These are phyloP conservation scores for Aulographum hederae DNA, from an alignment of 2,329 filamentous ascomycete genomes.

Conservation along the genomic window DNA sequence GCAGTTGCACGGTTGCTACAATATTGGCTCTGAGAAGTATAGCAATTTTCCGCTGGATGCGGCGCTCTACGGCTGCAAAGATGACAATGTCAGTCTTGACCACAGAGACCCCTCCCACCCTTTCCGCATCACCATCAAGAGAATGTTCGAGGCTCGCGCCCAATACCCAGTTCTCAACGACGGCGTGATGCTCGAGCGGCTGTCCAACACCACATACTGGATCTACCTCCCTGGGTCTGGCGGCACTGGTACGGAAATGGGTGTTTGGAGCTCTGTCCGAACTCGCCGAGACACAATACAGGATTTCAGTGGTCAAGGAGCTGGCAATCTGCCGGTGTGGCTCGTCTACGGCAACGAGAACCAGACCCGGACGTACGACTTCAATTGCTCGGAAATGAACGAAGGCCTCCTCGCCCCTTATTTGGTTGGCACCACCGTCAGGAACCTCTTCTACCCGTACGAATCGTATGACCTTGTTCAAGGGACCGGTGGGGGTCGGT, in stretches of 20 bases:
- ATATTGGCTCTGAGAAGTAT: slow-evolving; percentile 36
- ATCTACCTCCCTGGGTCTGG: slow-evolving; percentile 9
- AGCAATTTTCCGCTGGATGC: slow-evolving; percentile 38
- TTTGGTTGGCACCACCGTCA: slow-evolving; percentile 33
- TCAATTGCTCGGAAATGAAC: slow-evolving; percentile 32
- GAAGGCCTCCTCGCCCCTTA: slow-evolving; percentile 38
- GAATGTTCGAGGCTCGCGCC: slow-evolving; percentile 41
- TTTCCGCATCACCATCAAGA: slow-evolving; percentile 40
- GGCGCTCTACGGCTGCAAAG: slow-evolving; percentile 35
- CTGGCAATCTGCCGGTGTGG: slow-evolving; percentile 31
- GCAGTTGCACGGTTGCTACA: slow-evolving; percentile 47
- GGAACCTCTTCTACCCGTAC: slow-evolving; percentile 44
- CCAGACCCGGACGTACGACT: slow-evolving; percentile 32
- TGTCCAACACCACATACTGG: slow-evolving; percentile 34
- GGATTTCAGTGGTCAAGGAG: slow-evolving; percentile 22
- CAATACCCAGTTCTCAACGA: slow-evolving; percentile 40
- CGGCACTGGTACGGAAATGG: slow-evolving; percentile 10
- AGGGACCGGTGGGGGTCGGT: slow-evolving; percentile 22
- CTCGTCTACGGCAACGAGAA: slow-evolving; percentile 33
- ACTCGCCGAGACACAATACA: slow-evolving; percentile 32
- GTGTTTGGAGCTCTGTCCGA: slow-evolving; percentile 40
- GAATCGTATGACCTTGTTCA: slow-evolving; percentile 33
- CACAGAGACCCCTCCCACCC: slow-evolving; percentile 45
- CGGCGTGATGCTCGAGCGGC: slow-evolving; percentile 34
- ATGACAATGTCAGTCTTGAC: slow-evolving; percentile 38